Evolutionary conservation across 1,284 basidiomycete genomes (phyloP), one percentile per base, ranked within the genome.

Genomic region (Malassezia nana): DNA sequence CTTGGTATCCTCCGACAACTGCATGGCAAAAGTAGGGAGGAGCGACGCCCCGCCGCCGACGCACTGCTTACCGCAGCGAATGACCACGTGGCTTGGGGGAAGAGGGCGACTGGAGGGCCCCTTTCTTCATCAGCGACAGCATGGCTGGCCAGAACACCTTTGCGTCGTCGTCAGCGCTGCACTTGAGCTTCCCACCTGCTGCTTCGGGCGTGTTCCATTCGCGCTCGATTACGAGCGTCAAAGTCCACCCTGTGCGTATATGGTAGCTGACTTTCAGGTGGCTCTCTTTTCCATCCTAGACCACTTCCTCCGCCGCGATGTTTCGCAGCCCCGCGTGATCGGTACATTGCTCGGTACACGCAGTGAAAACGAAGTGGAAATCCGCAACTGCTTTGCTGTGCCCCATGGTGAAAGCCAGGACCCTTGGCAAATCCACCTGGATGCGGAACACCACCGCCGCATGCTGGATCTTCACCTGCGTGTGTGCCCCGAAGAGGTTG

Each of bases 241-340:
- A 65, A 45, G 67, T 74, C 22, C 71, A 74, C 52, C 71, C 71
- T 24, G 69, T 57, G 39, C 16, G 55, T 57, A 10, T 32, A 6
- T 41, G 18, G 25, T 22, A 16, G 22, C 6, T 29, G 13, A 15
- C 16, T 15, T 15, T 0, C 18, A 57, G 55, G 55, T 67, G 41
- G 71, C 89, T 7, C 82, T 98, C 54, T 90, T 95, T 74, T 85
- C 88, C 54, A 90, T 96, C 78, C 84, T 98, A 61, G 92, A 96
- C 77, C 92, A 98, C 78, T 94, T 90, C 77, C 83, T 96, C 46
- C 86, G 94, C 32, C 83, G 90, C 59, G 86, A 90, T 69, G 85
- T 58, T 33, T 59, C 62, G 13, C 67, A 67, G 52, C 60, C 59
- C 26, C 83, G 92, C 54, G 92, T 98, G 7, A 92, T 99, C 72